These are phyloP conservation scores for Hyphodiscus sp. DNA, from an alignment of 2,329 filamentous ascomycete genomes.

Conservation along the genomic window DNA sequence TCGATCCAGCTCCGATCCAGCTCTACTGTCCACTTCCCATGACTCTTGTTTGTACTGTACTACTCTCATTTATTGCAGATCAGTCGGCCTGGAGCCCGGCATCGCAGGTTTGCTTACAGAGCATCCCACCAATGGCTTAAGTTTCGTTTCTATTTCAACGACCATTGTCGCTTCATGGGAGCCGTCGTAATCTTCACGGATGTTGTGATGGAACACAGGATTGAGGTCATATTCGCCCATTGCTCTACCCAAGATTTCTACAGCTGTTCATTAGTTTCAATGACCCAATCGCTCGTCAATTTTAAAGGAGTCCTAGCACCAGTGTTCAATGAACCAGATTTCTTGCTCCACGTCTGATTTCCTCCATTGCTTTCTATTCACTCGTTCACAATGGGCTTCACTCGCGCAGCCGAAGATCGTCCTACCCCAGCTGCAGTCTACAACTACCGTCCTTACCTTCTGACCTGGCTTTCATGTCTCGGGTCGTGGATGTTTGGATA, in stretches of 20 bases:
- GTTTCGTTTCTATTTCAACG: slow-evolving; percentile 2
- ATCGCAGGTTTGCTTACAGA: not conserved
- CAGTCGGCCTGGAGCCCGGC: not conserved
- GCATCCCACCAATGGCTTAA: not conserved
- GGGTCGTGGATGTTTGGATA: slow-evolving; percentile 23
- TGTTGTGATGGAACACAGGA: not conserved
- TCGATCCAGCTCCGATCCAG: too few species aligned
- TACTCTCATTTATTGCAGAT: not conserved
- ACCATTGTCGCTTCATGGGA: not conserved
- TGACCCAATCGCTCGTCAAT: not conserved
- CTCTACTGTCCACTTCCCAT: not conserved
- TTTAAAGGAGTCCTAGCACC: too few species aligned
- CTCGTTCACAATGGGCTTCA: slow-evolving; percentile 14
- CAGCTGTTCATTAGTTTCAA: not conserved
- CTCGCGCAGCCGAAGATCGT: slow-evolving; percentile 22
- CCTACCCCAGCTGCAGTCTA: slow-evolving; percentile 23
- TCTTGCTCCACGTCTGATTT: not conserved
- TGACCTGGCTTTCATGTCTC: slow-evolving; percentile 17
- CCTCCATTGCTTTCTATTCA: not conserved
- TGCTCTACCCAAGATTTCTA: not conserved
- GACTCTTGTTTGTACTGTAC: not conserved
- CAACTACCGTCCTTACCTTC: slow-evolving; percentile 20
- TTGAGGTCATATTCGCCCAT: not conserved
- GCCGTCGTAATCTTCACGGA: not conserved
- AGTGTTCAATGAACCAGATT: not conserved